Base-by-base conservation (phyloP, 805 yeast species). In the Starmerella ratchasimensis region DNA sequence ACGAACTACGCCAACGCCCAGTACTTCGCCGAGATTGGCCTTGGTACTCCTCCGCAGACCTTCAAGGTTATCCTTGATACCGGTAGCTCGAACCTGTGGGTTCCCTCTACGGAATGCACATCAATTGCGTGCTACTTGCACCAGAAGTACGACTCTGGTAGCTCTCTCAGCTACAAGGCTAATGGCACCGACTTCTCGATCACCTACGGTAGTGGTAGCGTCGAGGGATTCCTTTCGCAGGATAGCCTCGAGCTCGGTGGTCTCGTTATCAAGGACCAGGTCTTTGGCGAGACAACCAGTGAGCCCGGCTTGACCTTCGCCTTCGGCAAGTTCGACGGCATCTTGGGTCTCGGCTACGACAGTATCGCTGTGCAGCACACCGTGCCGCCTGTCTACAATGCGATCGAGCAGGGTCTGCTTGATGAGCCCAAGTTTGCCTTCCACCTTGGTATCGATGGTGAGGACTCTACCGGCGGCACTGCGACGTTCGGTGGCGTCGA, bases 241-340 rank as follows among this genome's bases (percentile, higher is more conserved):
- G 98, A 90, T 58, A 65, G 75, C 31, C 63, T 90, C 52, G 65
- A 71, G 44, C 64, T 90, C 47, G 97, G 96, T 43, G 90, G 77
- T 55, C 72, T 90, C 63, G 62, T 67, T 39, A 86, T 90, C 55
- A 79, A 84, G 49, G 65, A 77, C 48, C 97, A 88, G 67, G 93
- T 78, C 58, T 90, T 90, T 57, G 97, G 94, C 44, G 98, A 90
- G 69, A 88, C 95, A 46, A 90, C 98, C 42, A 72, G 74, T 52
- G 98, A 90, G 68, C 97, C 97, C 30, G 98, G 98, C 40, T 71
- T 90, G 50, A 90, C 96, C 0, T 90, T 90, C 65, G 97, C 98
- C 36, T 90, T 90, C 62, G 98, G 95, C 61, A 88, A 90, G 64
- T 90, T 90, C 59, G 98, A 90, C 59, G 98, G 98, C 64, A 86